Base-by-base conservation (phyloP, 2,329 filamentous ascomycete genomes). In the Claviceps pusilla region DNA sequence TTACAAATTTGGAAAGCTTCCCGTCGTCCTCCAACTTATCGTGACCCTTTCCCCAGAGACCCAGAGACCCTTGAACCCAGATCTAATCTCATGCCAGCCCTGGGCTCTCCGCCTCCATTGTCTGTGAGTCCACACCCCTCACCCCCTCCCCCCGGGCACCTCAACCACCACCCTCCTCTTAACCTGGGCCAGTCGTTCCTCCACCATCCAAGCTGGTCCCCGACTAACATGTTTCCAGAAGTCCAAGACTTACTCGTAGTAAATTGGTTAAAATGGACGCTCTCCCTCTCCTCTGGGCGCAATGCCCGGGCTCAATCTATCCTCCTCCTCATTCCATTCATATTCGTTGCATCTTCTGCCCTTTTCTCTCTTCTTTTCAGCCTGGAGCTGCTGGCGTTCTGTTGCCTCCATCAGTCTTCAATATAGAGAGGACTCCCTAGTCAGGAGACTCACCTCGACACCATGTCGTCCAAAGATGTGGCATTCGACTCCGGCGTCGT, bases 381-480 rank as follows among this genome's bases (percentile, higher is more conserved):
- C 29, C 52, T 43, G 11, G 35, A 33, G 52, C 52, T 42, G 52
- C 47, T 12, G 47, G 12, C 6, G n/a, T 35, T 11, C n/a, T 31
- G 41, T 39, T 54, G 39, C 16, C 43, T 39, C 9, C 29, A 10
- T 19, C 10, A 11, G 14, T 33, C 9, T 35, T 24, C 46, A 48
- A 24, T 24, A 24, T 12, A 19, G 5, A n/a, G 4, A 52, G n/a
- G 28, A 9, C 19, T 16, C 16, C 31, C 10, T 31, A 49, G 33
- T 48, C 42, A 19, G n/a, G 31, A 31, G 5, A 50, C 14, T 24
- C 16, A 48, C 14, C 10, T 35, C 37, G 48, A 33, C 57, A 56
- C 4, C 49, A 61, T 60, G 57, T 58, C 58, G 48, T 61, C 56
- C 54, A 59, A 59, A 52, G 55, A 59, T 24, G 51, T 56, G 51